Percentiles rank a stretch among this genome's conserved stretches.
phyloP scores from a whole-genome alignment of 352 stramenopile genomes.

The Globisporangium nodosum region DNA sequence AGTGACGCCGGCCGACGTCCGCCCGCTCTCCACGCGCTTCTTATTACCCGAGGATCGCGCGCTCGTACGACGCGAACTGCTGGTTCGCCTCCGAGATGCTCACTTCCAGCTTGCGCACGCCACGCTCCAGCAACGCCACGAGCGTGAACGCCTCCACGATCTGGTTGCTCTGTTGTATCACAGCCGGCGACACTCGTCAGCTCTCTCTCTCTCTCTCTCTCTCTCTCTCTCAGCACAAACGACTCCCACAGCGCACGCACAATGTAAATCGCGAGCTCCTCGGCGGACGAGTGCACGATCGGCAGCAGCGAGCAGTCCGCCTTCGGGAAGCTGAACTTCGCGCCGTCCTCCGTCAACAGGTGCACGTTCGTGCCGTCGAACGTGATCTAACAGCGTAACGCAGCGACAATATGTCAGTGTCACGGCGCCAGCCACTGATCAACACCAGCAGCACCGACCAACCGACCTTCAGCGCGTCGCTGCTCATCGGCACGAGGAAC shows the following conservation, averaged over 20 bases:
- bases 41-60: constrained; percentile 47
- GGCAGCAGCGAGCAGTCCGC: constrained; percentile 94
- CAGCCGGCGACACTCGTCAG: neutral
- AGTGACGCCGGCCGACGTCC: too few species aligned
- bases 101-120: constrained; percentile 89
- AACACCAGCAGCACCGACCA: neutral
- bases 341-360: constrained; percentile 92
- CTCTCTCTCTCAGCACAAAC: neutral
- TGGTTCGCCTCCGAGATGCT: constrained; percentile 91
- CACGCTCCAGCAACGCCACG: constrained; percentile 65
- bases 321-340: constrained; percentile 94
- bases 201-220: neutral
- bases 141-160: constrained; percentile 84
- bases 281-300: constrained; percentile 95
- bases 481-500: constrained; percentile 95
- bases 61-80: constrained; percentile 85
- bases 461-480: constrained; percentile 85
- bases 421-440: neutral
- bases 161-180: constrained; percentile 63
- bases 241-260: constrained; percentile 31
- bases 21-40: neutral
- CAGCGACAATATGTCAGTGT: neutral
- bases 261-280: constrained; percentile 96
- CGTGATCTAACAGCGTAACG: constrained; percentile 47
- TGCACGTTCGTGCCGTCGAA: constrained; percentile 85